Conservation (phyloP, 257 asterid species). For the Paraleonurus japonicus region DNA sequence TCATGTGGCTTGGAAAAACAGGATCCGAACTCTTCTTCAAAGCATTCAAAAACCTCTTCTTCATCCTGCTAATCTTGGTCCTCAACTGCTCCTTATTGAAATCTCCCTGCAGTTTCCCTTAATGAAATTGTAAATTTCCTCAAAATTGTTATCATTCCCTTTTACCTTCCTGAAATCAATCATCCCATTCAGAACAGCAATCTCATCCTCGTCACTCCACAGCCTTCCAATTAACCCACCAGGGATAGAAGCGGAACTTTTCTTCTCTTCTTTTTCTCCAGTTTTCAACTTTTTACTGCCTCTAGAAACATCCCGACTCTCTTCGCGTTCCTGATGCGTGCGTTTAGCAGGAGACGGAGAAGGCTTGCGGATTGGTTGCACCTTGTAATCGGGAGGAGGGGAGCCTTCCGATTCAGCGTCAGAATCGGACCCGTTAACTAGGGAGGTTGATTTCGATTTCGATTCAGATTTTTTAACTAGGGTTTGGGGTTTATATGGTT, state of each 20-base stretch:
- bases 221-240: constrained; percentile 32
- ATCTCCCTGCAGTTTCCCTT: constrained; percentile 39
- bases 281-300: constrained; percentile 29
- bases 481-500: not conserved
- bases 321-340: not conserved
- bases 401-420: constrained; percentile 34
- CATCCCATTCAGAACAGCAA: constrained; percentile 50
- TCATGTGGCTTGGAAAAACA: constrained; percentile 52
- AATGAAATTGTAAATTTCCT: constrained; percentile 43
- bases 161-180: constrained; percentile 36
- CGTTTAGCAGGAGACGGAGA: constrained; percentile 24
- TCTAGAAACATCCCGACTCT: not conserved
- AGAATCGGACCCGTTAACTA: constrained; percentile 27
- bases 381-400: constrained; percentile 35
- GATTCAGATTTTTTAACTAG: constrained; percentile 2
- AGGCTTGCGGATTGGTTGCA: constrained; percentile 30
- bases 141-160: constrained; percentile 37
- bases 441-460: not conserved
- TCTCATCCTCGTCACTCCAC: constrained; percentile 58
- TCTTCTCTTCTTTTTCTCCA: constrained; percentile 33
- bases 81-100: constrained; percentile 40
- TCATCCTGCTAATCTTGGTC: constrained; percentile 47
- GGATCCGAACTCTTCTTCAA: constrained; percentile 34
- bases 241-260: constrained; percentile 3
- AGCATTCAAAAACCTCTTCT: constrained; percentile 40